Percentiles rank a stretch among this genome's conserved stretches.
Conservation (phyloP, 2,329 filamentous ascomycete species). For the Alternaria brassicicola region DNA sequence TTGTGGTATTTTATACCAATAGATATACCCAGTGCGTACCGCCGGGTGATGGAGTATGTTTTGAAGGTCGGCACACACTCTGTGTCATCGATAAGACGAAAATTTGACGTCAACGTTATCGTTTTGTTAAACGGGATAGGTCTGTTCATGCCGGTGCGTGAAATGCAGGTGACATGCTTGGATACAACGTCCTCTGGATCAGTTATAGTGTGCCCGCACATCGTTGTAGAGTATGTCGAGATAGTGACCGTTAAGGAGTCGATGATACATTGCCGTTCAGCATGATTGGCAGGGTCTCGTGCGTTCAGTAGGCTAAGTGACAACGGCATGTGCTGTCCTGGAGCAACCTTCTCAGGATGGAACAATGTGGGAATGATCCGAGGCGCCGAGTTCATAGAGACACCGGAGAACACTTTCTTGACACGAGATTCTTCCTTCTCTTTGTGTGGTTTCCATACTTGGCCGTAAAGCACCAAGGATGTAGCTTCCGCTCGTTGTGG, state of each 20-base stretch:
- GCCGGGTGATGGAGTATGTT: conserved; percentile 42
- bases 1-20: conserved; percentile 37
- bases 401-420: conserved; percentile 31
- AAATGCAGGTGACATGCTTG: conserved; percentile 42
- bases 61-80: conserved; percentile 46
- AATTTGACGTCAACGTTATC: conserved; percentile 34
- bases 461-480: conserved; percentile 35
- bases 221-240: conserved; percentile 41
- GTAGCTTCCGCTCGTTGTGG: conserved; percentile 25
- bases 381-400: conserved; percentile 21
- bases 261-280: conserved; percentile 30
- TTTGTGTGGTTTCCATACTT: conserved; percentile 35
- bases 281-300: conserved; percentile 25
- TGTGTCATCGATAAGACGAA: conserved; percentile 41
- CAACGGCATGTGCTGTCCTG: conserved; percentile 43
- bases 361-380: conserved; percentile 41
- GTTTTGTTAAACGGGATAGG: conserved; percentile 28
- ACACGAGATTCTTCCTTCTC: conserved; percentile 22
- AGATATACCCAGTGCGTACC: conserved; percentile 35
- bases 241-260: conserved; percentile 39
- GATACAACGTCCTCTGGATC: conserved; percentile 38
- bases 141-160: conserved; percentile 31
- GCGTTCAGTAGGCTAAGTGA: conserved; percentile 33
- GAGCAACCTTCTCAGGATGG: conserved; percentile 36
- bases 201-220: conserved; percentile 33